phyloP scores from a whole-genome alignment of 192 early-diverging fungal species.

The Podila verticillata region DNA sequence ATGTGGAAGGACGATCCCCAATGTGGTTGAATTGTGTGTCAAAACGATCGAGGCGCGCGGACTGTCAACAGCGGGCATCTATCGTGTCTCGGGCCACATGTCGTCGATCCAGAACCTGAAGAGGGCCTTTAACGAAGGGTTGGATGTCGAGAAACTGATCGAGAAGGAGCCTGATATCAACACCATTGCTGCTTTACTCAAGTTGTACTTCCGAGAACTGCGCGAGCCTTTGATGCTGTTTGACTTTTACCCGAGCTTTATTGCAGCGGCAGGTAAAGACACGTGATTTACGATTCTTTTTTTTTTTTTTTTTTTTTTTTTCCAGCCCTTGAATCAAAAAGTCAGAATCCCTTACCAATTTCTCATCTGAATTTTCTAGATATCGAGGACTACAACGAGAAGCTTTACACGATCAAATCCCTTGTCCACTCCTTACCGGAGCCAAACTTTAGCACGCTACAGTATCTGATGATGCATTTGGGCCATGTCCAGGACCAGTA shows the following conservation, averaged over 20 bases:
- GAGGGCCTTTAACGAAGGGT: conserved; percentile 60
- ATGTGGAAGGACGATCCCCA: conserved; percentile 57
- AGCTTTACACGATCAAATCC: conserved; percentile 73
- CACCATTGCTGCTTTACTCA: conserved; percentile 73
- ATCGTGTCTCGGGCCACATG: conserved; percentile 69
- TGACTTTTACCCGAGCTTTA: conserved; percentile 75
- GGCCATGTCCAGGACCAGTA: conserved; percentile 71
- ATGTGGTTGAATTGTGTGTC: conserved; percentile 67
- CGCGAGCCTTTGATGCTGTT: conserved; percentile 76
- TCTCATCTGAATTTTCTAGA: too few species aligned
- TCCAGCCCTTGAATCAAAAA: background rate
- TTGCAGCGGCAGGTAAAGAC: conserved; percentile 66
- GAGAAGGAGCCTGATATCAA: conserved; percentile 74
- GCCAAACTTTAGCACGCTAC: conserved; percentile 66
- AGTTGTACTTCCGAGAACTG: conserved; percentile 81
- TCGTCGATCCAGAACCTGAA: conserved; percentile 68
- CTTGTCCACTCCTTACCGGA: conserved; percentile 72
- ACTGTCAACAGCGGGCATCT: conserved; percentile 67
- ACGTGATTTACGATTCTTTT: background rate
- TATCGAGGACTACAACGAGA: conserved; percentile 72
- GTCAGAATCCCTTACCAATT: too few species aligned
- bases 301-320: background rate
- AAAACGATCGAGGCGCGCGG: conserved; percentile 68
- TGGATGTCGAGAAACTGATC: conserved; percentile 58
- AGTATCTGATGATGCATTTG: conserved; percentile 72